These are phyloP conservation scores for Fusarium ambrosium DNA, from an alignment of 2,329 filamentous ascomycete genomes.

Conservation along the genomic window DNA sequence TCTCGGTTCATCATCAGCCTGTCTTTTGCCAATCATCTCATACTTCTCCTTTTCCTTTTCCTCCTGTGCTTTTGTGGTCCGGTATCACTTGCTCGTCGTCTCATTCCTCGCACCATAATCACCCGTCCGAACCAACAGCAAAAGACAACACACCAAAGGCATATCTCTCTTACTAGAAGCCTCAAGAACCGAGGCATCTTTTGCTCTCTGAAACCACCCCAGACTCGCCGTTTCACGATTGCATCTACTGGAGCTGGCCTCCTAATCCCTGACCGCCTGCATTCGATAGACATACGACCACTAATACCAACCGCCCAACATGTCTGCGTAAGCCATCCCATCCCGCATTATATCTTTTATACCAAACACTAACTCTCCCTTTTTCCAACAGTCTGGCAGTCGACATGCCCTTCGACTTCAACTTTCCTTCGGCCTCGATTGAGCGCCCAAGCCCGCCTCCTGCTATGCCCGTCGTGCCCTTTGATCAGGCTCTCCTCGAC, in stretches of 20 bases:
- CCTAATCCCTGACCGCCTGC: conserved; percentile 27
- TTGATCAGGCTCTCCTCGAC: conserved; percentile 70
- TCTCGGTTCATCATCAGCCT: conserved; percentile 41
- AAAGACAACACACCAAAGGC: conserved; percentile 38
- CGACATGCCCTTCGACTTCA: conserved; percentile 73
- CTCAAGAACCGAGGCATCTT: conserved; percentile 16
- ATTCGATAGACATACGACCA: conserved; percentile 34
- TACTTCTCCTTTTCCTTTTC: conserved; percentile 11
- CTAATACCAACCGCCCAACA: conserved; percentile 43
- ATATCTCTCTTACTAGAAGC: not conserved
- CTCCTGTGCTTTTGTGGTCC: conserved; percentile 31
- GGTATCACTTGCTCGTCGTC: conserved; percentile 35
- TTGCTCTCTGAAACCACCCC: conserved; percentile 11
- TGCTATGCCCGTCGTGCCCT: conserved; percentile 58
- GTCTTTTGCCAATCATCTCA: conserved; percentile 45
- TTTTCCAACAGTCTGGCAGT: conserved; percentile 67
- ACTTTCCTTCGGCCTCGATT: conserved; percentile 60
- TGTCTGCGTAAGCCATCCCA: conserved; percentile 53
- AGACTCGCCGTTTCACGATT: conserved; percentile 30
- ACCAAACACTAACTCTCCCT: conserved; percentile 39
- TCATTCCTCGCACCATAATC: conserved; percentile 5
- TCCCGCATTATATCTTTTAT: not conserved
- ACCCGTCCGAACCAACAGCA: conserved; percentile 19
- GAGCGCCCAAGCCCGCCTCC: conserved; percentile 50
- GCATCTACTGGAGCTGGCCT: conserved; percentile 43